Conservation (phyloP, 1,284 basidiomycete species). For the Rhodofomes roseus region DNA sequence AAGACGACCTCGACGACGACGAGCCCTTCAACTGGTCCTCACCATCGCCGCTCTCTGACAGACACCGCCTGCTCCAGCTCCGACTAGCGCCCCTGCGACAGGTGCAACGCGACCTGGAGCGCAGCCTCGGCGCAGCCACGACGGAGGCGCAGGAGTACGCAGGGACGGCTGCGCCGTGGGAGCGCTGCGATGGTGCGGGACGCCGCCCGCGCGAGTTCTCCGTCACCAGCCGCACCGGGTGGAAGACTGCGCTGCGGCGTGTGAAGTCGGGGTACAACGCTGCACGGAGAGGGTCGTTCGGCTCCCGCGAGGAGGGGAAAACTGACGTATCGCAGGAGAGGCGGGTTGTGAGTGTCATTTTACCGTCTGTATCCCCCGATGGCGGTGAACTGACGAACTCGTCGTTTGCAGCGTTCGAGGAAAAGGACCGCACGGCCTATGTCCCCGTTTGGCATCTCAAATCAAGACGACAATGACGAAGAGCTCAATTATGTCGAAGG, state of each 20-base stretch:
- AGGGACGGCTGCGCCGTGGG: slow-evolving; percentile 17
- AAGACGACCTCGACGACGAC: no score
- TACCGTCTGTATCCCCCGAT: no score
- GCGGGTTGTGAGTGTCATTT: not conserved
- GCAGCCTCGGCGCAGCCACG: slow-evolving; percentile 38
- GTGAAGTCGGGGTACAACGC: slow-evolving; percentile 11
- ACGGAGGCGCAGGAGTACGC: slow-evolving; percentile 9
- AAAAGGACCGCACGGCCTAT: not conserved
- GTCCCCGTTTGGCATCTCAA: slow-evolving; percentile 1
- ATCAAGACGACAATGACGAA: not conserved
- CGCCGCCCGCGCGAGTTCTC: slow-evolving; percentile 19
- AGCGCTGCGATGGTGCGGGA: slow-evolving; percentile 1
- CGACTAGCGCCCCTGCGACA: slow-evolving; percentile 46
- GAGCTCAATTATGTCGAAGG: not conserved
- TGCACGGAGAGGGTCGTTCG: slow-evolving; percentile 1
- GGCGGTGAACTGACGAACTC: not conserved
- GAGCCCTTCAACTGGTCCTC: not conserved
- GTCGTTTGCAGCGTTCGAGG: not conserved
- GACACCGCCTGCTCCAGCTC: slow-evolving; percentile 41
- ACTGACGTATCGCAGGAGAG: not conserved
- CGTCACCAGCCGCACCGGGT: slow-evolving; percentile 22
- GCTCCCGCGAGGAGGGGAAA: slow-evolving; percentile 8
- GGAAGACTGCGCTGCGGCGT: slow-evolving; percentile 21
- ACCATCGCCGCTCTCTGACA: slow-evolving; percentile 30
- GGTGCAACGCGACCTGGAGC: slow-evolving; percentile 48